Evolutionary conservation across 192 early-diverging fungal species (phyloP).

Genomic region (Irineochytrium annulatum): DNA sequence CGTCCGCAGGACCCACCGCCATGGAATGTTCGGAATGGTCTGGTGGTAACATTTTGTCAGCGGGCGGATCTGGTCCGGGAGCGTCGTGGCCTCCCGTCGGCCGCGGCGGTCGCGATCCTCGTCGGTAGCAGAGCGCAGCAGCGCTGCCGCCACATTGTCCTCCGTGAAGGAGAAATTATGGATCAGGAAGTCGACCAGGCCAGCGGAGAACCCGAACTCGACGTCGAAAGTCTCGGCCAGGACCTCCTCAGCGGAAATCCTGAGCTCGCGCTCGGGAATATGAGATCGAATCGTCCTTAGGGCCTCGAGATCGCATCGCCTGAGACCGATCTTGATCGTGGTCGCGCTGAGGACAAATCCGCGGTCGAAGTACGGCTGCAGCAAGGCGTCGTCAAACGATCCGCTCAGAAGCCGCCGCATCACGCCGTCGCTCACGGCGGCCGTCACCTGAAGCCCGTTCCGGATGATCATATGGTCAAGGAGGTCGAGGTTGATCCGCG

Average conservation of each 20-base stretch:
- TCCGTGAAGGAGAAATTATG: neutral
- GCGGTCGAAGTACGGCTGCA: neutral
- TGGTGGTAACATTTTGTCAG: neutral
- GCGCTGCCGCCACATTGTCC: neutral
- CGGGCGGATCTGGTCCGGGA: neutral
- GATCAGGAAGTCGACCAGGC: neutral
- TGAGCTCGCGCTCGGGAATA: neutral
- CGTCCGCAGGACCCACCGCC: conserved; percentile 1
- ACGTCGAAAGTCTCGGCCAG: neutral
- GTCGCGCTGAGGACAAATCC: neutral
- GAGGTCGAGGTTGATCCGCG: neutral
- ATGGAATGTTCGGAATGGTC: neutral
- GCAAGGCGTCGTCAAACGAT: neutral
- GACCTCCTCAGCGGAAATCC: neutral
- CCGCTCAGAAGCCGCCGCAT: neutral
- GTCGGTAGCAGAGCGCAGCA: too few species aligned
- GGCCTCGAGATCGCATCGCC: neutral
- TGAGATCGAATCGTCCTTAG: neutral
- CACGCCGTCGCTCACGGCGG: neutral
- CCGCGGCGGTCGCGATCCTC: too few species aligned
- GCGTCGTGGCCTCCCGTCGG: neutral
- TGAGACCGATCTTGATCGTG: neutral
- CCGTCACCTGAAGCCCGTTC: neutral
- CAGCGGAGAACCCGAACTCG: neutral
- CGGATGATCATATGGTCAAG: neutral